A percentile compares a stretch with the other conserved stretches of the same genome.
Evolutionary conservation across 768 basidiomycete species (phyloP).

Genomic region (Pilatotrama ljubarskyi): DNA sequence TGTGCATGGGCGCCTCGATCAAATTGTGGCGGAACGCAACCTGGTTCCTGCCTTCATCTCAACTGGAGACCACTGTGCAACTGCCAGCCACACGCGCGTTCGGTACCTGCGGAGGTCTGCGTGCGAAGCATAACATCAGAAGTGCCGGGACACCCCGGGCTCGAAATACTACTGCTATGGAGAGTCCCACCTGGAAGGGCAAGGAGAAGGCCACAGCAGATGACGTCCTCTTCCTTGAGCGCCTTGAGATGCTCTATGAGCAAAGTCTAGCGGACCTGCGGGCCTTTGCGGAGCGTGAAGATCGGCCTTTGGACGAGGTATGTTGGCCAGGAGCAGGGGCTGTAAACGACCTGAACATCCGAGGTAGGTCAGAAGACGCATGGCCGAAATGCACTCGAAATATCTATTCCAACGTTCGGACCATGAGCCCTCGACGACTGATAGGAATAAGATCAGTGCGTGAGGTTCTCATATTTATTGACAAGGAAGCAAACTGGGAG

Average conservation of each 20-base stretch:
- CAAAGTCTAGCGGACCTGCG: constrained; percentile 56
- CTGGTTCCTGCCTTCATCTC: constrained; percentile 8
- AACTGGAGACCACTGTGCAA: too few relatives aligned
- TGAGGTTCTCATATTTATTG: not conserved
- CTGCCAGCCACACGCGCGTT: too few relatives aligned
- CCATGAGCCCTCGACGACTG: not conserved
- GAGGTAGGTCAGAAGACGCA: constrained; percentile 42
- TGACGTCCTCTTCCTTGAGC: constrained; percentile 61
- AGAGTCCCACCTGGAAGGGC: constrained; percentile 11
- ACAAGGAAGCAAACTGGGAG: not conserved
- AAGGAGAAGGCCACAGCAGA: constrained; percentile 32
- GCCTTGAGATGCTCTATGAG: constrained; percentile 63
- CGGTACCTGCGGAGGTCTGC: too few relatives aligned
- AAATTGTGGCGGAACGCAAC: constrained; percentile 2
- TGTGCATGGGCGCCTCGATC: constrained; percentile 7
- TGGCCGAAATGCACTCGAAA: constrained; percentile 66
- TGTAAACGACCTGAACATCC: not conserved
- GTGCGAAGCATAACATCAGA: too few relatives aligned
- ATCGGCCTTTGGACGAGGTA: constrained; percentile 61
- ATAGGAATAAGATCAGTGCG: constrained; percentile 18
- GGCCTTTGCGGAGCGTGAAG: constrained; percentile 62
- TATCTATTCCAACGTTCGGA: constrained; percentile 45
- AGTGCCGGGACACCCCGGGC: too few relatives aligned
- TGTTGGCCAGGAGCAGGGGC: not conserved
- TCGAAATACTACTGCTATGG: too few relatives aligned